Evolutionary conservation across 1,284 basidiomycete genomes (phyloP).

Genomic region (Tylopilus sp.): DNA sequence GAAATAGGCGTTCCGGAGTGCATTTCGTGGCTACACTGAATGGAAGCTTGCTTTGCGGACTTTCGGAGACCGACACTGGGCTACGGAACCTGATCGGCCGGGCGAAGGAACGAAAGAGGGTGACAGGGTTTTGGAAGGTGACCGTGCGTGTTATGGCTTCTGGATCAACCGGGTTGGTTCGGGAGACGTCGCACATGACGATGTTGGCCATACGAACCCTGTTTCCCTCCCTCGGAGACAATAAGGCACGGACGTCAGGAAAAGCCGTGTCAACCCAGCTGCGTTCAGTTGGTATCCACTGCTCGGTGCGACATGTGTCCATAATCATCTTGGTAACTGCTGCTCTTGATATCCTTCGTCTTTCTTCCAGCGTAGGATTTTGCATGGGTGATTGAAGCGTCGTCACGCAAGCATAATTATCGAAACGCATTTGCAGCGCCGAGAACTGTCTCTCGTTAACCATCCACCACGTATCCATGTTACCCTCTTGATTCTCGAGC

Average conservation of each 20-base stretch:
- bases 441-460: slow-evolving; percentile 25
- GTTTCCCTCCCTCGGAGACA: slow-evolving; percentile 13
- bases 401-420: slow-evolving; percentile 29
- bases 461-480: slow-evolving; percentile 28
- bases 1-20: slow-evolving; percentile 20
- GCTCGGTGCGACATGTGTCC: slow-evolving; percentile 16
- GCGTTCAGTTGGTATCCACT: slow-evolving; percentile 20
- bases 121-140: slow-evolving; percentile 17
- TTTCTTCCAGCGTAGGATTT: slow-evolving; percentile 15
- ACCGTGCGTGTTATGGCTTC: slow-evolving; percentile 10
- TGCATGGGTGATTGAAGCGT: slow-evolving; percentile 17
- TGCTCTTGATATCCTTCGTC: slow-evolving; percentile 19
- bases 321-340: slow-evolving; percentile 19
- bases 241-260: slow-evolving; percentile 20
- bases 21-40: slow-evolving; percentile 20
- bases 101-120: slow-evolving; percentile 4
- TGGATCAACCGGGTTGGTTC: background rate
- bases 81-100: slow-evolving; percentile 12
- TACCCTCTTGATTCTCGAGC: slow-evolving; percentile 27
- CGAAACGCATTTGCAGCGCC: slow-evolving; percentile 22
- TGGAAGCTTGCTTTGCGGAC: slow-evolving; percentile 14
- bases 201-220: slow-evolving; percentile 11
- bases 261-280: slow-evolving; percentile 20
- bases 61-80: slow-evolving; percentile 13
- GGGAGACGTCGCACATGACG: slow-evolving; percentile 26